Evolutionary conservation across 441 rosid species (phyloP), one percentile per base, ranked within the genome.

Genomic region (Pelargonium citronellum): DNA sequence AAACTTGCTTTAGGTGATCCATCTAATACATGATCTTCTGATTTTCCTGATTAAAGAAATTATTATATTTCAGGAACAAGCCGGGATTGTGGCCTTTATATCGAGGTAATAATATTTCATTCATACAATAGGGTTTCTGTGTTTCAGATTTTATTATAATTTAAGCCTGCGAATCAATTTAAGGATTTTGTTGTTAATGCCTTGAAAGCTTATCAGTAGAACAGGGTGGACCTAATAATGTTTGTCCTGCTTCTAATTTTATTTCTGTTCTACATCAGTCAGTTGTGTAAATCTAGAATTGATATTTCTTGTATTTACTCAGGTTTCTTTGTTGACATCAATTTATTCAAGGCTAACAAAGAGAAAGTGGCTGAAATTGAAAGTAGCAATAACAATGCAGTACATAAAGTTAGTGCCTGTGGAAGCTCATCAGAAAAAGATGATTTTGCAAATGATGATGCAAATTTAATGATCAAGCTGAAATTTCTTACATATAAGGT

Each of bases 401-500:
- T 69, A 57, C 88, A 71, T 62, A 82, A 72, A 79, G 72, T 71
- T 73, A 77, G 78, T 78, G 88, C 79, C 69, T 74, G 49, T 77
- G 79, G 79, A 73, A 73, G 76, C 75, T 49, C 62, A 55, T 73
- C 75, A 60, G 73, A 79, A 69, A 76, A 67, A 53, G 88, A 83
- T 73, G 84, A 77, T 77, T 85, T 95, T 78, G 96, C 96, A 64
- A 92, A 90, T 78, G 93, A 89, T 53, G 97, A 95, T 83, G 86
- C 95, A 74, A 91, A 91, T 83, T 74, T 95, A 67, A 95, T 95
- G 99, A 89, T 91, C 69, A 95, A 95, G 82, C 19, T 95, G 75
- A 95, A 95, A 77, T 90, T 95, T 75, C 99, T 95, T 55, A 86
- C 97, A 6, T 95, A 95, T 73, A 95, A 95, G 96, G 99, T 87